Conservation (phyloP, 164 flowering plant species). For the Saururus chinensis region DNA sequence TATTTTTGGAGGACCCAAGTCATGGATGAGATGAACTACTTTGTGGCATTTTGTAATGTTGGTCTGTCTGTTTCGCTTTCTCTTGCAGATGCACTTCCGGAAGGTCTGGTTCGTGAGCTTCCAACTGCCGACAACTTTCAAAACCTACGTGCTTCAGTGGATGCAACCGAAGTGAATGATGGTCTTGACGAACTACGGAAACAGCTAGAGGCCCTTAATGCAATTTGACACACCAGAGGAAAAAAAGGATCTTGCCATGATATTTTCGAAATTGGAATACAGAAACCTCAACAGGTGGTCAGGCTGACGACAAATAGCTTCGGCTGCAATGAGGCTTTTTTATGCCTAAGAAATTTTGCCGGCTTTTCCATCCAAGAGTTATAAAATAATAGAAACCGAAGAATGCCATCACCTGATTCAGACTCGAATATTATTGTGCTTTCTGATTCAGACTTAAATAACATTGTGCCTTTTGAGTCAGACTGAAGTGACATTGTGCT, state of each 20-base stretch:
- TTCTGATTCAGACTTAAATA: background rate
- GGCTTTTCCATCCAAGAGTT: no score
- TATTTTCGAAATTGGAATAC: background rate
- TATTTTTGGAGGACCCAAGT: background rate
- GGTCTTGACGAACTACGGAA: slow-evolving; percentile 81
- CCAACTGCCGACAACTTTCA: slow-evolving; percentile 68
- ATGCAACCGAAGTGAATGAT: slow-evolving; percentile 21
- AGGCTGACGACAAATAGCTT: background rate
- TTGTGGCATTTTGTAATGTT: background rate
- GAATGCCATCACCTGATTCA: no score
- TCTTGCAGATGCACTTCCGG: slow-evolving; percentile 60
- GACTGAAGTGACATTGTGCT: no score
- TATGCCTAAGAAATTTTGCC: no score
- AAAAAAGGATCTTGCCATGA: background rate
- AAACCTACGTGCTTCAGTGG: slow-evolving; percentile 16
- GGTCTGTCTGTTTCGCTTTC: background rate
- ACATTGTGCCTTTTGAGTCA: background rate
- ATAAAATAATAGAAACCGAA: no score
- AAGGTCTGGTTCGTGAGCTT: slow-evolving; percentile 75
- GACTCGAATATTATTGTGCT: background rate
- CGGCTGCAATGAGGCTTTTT: no score
- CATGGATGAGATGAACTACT: background rate
- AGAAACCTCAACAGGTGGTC: background rate
- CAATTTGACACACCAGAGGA: slow-evolving; percentile 15
- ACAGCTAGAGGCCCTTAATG: slow-evolving; percentile 89